Evolutionary conservation across 352 stramenopile species (phyloP), one percentile per base, ranked within the genome.

Genomic region (Pythium biforme): DNA sequence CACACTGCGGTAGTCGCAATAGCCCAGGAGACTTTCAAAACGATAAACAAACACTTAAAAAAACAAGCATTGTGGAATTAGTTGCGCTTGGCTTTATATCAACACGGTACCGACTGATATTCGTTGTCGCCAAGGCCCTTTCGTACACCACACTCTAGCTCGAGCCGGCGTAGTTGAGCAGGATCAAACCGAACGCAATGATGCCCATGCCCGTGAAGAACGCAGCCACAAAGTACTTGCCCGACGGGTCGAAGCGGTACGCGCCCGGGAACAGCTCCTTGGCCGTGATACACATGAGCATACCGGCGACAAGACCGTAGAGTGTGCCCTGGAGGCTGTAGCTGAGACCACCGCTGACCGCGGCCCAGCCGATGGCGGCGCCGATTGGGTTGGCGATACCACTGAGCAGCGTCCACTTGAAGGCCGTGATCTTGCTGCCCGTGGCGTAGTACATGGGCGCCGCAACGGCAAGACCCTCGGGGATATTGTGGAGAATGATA

Each of bases 401-500:
- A 27, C 79, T 92, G 11, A 98, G 40, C 9, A 81, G 62, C 17
- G 86, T 92, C 93, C 92, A 98, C 45, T 90, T 76, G 73, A 99
- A 98, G 1, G 90, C 96, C 50, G 97, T 91, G 29, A 77, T 64
- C 10, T 93, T 84, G 66, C 88, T 96, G 10, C 95, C 95, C 1
- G 96, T 99, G 3, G 95, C 94, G 69, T 97, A 99, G 74, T 98
- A 99, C 11, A 99, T 89, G 0, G 97, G 96, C 9, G 98, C 86
- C 31, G 95, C 91, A 14, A 99, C 90, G 55, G 92, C 97, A 10
- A 99, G 68, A 19, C 97, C 97, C 61, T 99, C 97, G 0, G 96
- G 96, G 62, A 99, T 96, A 69, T 99, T 99, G 76, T 98, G 95
- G 29, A 98, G 88, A 0, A 78, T 94, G 66, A 99, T 98, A 19